A percentile compares a stretch with the other conserved stretches of the same genome.
These are phyloP conservation scores for Cyanidioschyzon merolae DNA, from an alignment of 23 red algal species.

Conservation along the genomic window DNA sequence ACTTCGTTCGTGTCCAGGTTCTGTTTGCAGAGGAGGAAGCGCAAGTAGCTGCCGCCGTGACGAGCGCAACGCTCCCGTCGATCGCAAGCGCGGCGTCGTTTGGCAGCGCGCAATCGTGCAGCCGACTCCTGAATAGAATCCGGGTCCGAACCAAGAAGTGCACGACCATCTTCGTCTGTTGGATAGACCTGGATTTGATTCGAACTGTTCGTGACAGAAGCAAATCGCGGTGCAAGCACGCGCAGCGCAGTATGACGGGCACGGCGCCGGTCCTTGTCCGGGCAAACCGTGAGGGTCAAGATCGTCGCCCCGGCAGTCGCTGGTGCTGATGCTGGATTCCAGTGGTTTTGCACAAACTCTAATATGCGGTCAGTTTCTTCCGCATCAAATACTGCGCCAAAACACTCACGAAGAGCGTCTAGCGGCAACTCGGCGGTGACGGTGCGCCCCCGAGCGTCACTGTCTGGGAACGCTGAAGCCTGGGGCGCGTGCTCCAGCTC, in stretches of 20 bases:
- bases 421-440: background rate
- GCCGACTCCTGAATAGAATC: background rate
- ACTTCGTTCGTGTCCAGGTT: slow-evolving; percentile 65
- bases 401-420: background rate
- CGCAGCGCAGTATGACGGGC: slow-evolving; percentile 35
- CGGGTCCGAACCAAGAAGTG: background rate
- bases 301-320: background rate
- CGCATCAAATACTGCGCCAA: background rate
- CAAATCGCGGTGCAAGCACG: slow-evolving; percentile 19
- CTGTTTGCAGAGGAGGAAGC: slow-evolving; percentile 79
- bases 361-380: background rate
- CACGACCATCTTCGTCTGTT: slow-evolving; percentile 7
- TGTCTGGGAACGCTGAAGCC: background rate
- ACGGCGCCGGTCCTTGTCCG: slow-evolving; percentile 34
- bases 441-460: background rate
- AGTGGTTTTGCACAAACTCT: background rate
- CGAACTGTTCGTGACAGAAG: slow-evolving; percentile 26
- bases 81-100: slow-evolving; percentile 21
- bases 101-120: background rate
- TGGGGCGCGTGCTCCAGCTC: background rate
- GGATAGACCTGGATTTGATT: slow-evolving; percentile 3
- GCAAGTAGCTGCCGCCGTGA: background rate
- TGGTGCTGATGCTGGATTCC: background rate
- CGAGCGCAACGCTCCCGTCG: background rate
- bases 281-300: slow-evolving; percentile 25